Percentiles rank a stretch among this genome's conserved stretches.
Evolutionary conservation across 1,284 basidiomycete genomes (phyloP).

Genomic region (Naganishia albida): DNA sequence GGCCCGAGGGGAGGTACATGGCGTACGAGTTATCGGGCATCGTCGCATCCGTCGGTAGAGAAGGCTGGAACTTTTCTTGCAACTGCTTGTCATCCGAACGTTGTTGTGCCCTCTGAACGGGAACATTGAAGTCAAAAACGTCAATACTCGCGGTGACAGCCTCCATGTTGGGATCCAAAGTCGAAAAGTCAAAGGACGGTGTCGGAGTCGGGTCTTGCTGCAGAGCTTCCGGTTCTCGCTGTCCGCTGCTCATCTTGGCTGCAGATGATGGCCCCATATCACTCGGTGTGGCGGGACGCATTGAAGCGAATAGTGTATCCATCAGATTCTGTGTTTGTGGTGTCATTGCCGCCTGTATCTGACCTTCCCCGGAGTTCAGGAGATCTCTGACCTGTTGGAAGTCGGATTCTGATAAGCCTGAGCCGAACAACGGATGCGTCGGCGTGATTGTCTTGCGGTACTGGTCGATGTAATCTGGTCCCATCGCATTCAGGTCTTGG

Average conservation of each 20-base stretch:
- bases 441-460: conserved; percentile 25
- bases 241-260: neutral
- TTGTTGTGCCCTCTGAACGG: neutral
- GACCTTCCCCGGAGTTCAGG: conserved; percentile 4
- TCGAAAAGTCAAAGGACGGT: conserved; percentile 18
- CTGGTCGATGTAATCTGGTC: conserved; percentile 21
- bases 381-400: conserved; percentile 2
- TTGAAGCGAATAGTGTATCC: conserved; percentile 8
- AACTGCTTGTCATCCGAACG: neutral
- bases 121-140: conserved; percentile 14
- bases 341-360: conserved; percentile 6
- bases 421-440: conserved; percentile 7
- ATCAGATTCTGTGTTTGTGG: conserved; percentile 22
- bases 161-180: conserved; percentile 18
- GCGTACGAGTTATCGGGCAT: conserved; percentile 12
- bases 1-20: conserved; percentile 7
- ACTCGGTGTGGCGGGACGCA: conserved; percentile 7
- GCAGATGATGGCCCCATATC: neutral
- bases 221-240: neutral
- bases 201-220: neutral
- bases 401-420: conserved; percentile 3
- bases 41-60: conserved; percentile 9
- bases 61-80: conserved; percentile 14
- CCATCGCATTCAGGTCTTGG: neutral
- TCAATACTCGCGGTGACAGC: conserved; percentile 15